Percentiles rank a stretch among this genome's conserved stretches.
These are phyloP conservation scores for Saccharomyces hybrid DNA, from an alignment of 1,139 yeast species.

Conservation along the genomic window DNA sequence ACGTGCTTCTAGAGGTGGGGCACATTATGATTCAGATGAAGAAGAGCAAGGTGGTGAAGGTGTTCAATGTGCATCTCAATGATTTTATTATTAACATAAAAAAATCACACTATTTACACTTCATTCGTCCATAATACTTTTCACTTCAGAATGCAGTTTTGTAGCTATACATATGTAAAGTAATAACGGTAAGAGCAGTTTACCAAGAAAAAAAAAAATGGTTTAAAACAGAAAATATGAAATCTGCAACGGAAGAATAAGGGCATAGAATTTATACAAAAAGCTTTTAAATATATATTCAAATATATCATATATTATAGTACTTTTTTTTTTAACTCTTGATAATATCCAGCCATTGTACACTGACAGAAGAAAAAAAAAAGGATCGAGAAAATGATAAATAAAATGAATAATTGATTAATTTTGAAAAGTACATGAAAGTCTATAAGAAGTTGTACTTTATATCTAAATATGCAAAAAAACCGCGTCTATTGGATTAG, in stretches of 20 bases:
- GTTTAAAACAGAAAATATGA: not conserved
- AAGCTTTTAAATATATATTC: not conserved
- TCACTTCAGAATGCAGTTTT: conserved; percentile 2
- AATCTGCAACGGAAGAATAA: not conserved
- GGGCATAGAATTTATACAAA: not conserved
- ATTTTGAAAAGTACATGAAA: not conserved
- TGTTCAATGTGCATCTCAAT: conserved; percentile 85
- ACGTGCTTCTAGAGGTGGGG: conserved; percentile 40
- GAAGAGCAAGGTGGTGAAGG: conserved; percentile 63
- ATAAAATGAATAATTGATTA: not conserved
- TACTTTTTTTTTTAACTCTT: too few relatives aligned
- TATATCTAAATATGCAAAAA: not conserved
- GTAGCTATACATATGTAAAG: conserved; percentile 1
- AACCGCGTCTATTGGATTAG: not conserved
- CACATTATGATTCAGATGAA: conserved; percentile 50
- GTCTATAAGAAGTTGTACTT: not conserved
- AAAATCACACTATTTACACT: conserved; percentile 1
- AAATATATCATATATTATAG: too few relatives aligned
- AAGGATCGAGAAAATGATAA: not conserved
- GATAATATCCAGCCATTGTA: too few relatives aligned
- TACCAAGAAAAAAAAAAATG: not conserved
- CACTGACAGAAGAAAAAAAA: too few relatives aligned
- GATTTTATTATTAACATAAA: conserved; percentile 3
- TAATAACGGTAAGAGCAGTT: not conserved
- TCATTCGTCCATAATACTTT: not conserved